Base-by-base conservation (phyloP, 2,329 filamentous ascomycete genomes). In the Trichoderma semiorbis region DNA sequence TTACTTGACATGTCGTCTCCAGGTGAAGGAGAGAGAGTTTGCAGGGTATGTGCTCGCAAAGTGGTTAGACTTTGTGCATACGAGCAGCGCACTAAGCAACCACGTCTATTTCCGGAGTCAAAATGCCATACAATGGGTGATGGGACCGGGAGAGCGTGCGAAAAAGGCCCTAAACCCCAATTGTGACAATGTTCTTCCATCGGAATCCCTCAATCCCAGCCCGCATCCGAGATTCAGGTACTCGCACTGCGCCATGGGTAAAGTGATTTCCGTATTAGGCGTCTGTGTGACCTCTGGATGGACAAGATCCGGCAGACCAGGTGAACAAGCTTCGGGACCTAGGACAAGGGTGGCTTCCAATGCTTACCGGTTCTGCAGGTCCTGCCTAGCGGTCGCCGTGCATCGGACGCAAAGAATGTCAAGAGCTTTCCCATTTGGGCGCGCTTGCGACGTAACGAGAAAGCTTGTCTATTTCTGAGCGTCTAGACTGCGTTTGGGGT, bases 401-500 rank as follows among this genome's bases (percentile, higher is more conserved):
- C 70, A 76, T 75, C 73, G 78, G 77, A 77, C 78, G 78, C 79
- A 80, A 72, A 75, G 74, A 74, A 72, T 80, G 79, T 78, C 73
- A 72, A 78, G 75, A 75, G 67, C 58, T 79, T 80, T 73, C 79
- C 79, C 71, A 61, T 79, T 80, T 77, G 66, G 76, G 78, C 69
- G 73, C 55, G 73, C 67, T 70, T 67, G 69, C 39, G 72, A 65
- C 68, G 58, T 24, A 28, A 64, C 10, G 28, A 57, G 66, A 57
- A 50, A 57, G 71, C 60, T 70, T 32, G 21, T 68, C 39, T 28
- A 28, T 66, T 55, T 58, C 43, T 57, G 57, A 32, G 60, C 60
- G 39, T 55, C 62, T 39, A 70, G 28, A 60, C 39, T 66, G 28
- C 36, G 64, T n/a, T 47, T 28, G 65, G 65, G 60, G 43, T 47